Base-by-base conservation (phyloP, 139 green algal genomes). In the Auxenochlorella pyrenoidosa region DNA sequence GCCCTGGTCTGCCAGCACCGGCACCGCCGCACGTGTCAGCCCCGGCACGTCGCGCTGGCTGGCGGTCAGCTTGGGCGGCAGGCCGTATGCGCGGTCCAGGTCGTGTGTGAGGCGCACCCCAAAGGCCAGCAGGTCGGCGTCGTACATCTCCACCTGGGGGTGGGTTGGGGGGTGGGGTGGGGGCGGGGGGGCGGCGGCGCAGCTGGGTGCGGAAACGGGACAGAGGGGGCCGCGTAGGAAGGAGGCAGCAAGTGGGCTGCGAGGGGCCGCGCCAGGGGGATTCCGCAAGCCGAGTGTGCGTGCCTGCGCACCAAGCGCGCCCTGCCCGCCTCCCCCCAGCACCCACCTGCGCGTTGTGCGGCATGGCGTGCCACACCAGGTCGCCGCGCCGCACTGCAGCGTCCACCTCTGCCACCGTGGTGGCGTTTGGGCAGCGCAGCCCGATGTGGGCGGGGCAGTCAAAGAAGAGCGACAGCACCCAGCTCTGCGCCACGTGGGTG, bases 1-100 rank as follows among this genome's bases (percentile, higher is more conserved):
- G 12, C 90, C 91, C 18, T 63, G 38, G 36, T 58, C 21, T 0
- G 34, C 66, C 15, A 96, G 82, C 15, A 93, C 81, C 30, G 92
- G 91, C 5, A 96, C 75, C 4, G 90, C 90, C 2, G 88, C 86
- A 0, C 93, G 87, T 32, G 93, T 96, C 24, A 94, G 75, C 3
- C 93, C 93, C 18, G 93, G 93, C 13, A 96, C 92, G 83, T 95
- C 94, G 2, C 92, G 79, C 89, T 96, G 92, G n/a, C 72, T 70
- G 51, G 28, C 21, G 30, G 77, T 63, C 22, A 71, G 66, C 75
- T 95, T 96, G 44, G 81, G 81, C 3, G 79, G 87, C 72, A 90
- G 58, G 5, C 87, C 88, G 72, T 92, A 94, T 2, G 34, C 26
- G 16, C 70, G 70, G 76, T 96, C 93, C 58, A 96, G 80, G 22